Conservation (phyloP, 2,329 filamentous ascomycete species). For the Biscogniauxia mediterranea region DNA sequence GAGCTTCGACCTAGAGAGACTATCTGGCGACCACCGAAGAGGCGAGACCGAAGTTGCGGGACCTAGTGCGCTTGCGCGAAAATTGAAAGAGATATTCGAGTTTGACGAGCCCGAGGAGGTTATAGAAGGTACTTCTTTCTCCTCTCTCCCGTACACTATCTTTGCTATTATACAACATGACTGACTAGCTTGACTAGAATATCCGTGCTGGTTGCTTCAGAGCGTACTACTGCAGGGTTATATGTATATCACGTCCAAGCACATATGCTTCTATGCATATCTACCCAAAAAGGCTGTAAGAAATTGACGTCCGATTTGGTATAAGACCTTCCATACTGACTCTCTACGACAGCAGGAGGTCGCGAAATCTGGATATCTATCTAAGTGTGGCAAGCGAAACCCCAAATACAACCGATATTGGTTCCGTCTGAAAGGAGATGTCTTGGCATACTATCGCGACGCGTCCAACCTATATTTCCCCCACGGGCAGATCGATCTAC, state of each 20-base stretch:
- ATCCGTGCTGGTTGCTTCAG: conserved; percentile 89
- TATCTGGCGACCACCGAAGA: conserved; percentile 40
- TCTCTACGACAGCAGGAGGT: conserved; percentile 57
- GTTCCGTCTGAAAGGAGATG: conserved; percentile 90
- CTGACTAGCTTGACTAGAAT: conserved; percentile 55
- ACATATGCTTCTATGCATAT: conserved; percentile 97
- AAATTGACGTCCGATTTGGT: conserved; percentile 2
- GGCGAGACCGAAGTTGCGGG: conserved; percentile 35
- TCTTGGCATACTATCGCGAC: conserved; percentile 84
- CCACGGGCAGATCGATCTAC: conserved; percentile 84
- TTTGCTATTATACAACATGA: neutral
- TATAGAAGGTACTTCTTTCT: conserved; percentile 60
- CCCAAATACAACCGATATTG: conserved; percentile 87
- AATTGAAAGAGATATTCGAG: conserved; percentile 80
- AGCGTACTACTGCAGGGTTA: conserved; percentile 91
- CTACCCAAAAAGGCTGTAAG: conserved; percentile 86
- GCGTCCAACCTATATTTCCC: conserved; percentile 88
- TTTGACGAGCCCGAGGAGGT: conserved; percentile 82
- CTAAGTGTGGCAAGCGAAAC: conserved; percentile 85
- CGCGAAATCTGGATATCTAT: conserved; percentile 83
- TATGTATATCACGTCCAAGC: conserved; percentile 89
- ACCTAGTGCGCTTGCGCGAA: conserved; percentile 62
- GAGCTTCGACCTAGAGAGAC: conserved; percentile 54
- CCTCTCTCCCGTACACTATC: neutral
- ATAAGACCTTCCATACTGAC: conserved; percentile 12